Conservation (phyloP, 345 rosid species). For the Aquilaria sinensis region DNA sequence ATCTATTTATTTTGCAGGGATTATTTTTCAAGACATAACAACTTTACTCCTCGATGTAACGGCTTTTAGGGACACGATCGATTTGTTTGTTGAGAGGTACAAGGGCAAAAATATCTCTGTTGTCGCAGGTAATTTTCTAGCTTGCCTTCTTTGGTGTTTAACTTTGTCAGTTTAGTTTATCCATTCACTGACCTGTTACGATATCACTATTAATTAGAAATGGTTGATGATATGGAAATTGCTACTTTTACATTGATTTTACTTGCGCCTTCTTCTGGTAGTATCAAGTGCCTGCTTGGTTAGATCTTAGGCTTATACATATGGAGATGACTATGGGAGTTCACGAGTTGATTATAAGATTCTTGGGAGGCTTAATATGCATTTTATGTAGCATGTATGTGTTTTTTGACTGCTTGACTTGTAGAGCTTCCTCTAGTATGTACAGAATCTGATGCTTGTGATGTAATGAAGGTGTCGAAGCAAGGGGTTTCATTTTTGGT, state of each 20-base stretch:
- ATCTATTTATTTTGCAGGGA: slow-evolving; percentile 39
- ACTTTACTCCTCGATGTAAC: slow-evolving; percentile 65
- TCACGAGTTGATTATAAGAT: neutral
- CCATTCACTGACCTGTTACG: too few relatives aligned
- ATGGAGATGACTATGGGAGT: too few relatives aligned
- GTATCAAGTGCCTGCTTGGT: too few relatives aligned
- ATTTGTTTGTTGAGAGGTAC: slow-evolving; percentile 83
- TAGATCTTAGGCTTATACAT: too few relatives aligned
- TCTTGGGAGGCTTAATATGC: neutral
- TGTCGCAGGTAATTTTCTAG: slow-evolving; percentile 53
- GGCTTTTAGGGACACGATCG: slow-evolving; percentile 74
- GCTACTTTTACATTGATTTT: too few relatives aligned
- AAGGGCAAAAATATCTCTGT: slow-evolving; percentile 54
- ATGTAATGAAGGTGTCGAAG: slow-evolving; percentile 70
- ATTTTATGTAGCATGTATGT: too few relatives aligned
- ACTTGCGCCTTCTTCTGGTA: too few relatives aligned
- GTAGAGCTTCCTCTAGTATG: neutral
- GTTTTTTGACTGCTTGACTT: neutral
- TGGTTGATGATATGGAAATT: too few relatives aligned
- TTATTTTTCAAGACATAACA: slow-evolving; percentile 84
- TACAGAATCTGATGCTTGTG: neutral
- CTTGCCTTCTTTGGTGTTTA: too few relatives aligned
- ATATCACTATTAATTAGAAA: too few relatives aligned
- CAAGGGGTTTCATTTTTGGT: slow-evolving; percentile 97
- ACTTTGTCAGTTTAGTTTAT: too few relatives aligned